Evolutionary conservation across 2,329 filamentous ascomycete species (phyloP), one percentile per base, ranked within the genome.

Genomic region (Colletotrichum tamarilloi): DNA sequence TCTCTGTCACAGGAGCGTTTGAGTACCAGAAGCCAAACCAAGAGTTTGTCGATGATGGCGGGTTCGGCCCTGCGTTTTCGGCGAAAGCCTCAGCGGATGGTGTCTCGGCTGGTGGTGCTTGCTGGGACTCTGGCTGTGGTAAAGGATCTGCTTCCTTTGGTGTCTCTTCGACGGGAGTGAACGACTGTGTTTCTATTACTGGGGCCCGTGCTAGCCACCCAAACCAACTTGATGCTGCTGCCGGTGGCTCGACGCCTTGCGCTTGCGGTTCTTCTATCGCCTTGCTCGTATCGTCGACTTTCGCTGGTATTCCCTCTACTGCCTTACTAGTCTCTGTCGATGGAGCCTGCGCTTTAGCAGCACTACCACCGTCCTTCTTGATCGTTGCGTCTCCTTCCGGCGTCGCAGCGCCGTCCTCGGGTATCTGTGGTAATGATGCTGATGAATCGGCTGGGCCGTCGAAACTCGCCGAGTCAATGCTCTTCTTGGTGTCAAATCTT

Each of bases 181-280:
- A 22, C 22, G 60, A 14, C 52, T 63, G 72, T 67, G 62, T 63
- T 64, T 28, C 76, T 14, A 76, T 66, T 2, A 67, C 68, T 52
- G 78, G 59, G 49, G 85, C 75, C 52, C 79, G 79, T 9, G 80
- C 79, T 52, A 89, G 82, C 89, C 90, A 91, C 38, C 87, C 85
- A 19, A 91, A 79, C 90, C 89, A 91, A 24, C 87, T 84, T 30
- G 87, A 85, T 7, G 87, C 82, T 26, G 75, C 68, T 11, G 66
- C 70, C 12, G 76, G 75, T 64, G 57, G 76, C 62, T 70, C 24
- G 69, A 60, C 26, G 16, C 52, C 16, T 62, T 57, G 16, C 42
- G 56, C 38, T 63, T 62, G 62, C 9, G 26, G 56, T 24, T 67
- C 62, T 26, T 63, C 69, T 24, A 24, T n/a, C 7, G 30, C 4